phyloP scores from a whole-genome alignment of 1,284 basidiomycete genomes.

The Boletus hoseneyae region DNA sequence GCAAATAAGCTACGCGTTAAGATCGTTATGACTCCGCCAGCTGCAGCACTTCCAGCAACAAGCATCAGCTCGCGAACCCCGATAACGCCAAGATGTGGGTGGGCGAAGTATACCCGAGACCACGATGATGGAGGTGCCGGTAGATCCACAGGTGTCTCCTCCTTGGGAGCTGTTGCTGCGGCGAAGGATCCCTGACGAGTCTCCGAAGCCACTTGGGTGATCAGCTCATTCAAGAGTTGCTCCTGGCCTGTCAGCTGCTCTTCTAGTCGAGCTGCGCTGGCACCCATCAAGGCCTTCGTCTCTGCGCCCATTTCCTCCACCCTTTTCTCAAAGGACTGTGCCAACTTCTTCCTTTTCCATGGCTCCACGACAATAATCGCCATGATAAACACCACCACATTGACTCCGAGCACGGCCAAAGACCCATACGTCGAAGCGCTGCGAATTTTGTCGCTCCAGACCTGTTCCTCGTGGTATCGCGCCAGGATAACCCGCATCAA shows the following conservation, averaged over 20 bases:
- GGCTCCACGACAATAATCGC: slow-evolving; percentile 90
- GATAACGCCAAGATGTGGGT: slow-evolving; percentile 10
- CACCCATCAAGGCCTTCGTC: slow-evolving; percentile 45
- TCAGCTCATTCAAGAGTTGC: slow-evolving; percentile 31
- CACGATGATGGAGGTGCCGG: slow-evolving; percentile 7
- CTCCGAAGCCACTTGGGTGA: slow-evolving; percentile 23
- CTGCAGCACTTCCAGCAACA: slow-evolving; percentile 28
- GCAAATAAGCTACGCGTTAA: slow-evolving; percentile 21
- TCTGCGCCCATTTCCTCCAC: slow-evolving; percentile 70
- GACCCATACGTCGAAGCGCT: slow-evolving; percentile 89
- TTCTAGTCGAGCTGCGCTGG: slow-evolving; percentile 47
- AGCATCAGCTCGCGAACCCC: slow-evolving; percentile 25
- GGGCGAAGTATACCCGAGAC: slow-evolving; percentile 10
- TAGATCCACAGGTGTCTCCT: neutral
- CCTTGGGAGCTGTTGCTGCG: slow-evolving; percentile 2
- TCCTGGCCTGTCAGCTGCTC: slow-evolving; percentile 54
- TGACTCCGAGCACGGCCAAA: slow-evolving; percentile 78
- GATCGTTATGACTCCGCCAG: slow-evolving; percentile 25
- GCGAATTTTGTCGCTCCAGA: slow-evolving; percentile 97
- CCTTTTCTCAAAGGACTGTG: slow-evolving; percentile 83
- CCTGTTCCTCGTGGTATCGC: slow-evolving; percentile 94
- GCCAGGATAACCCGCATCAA: slow-evolving; percentile 84
- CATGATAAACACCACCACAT: slow-evolving; percentile 82
- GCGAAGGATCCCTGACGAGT: slow-evolving; percentile 5
- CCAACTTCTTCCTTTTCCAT: slow-evolving; percentile 84